A percentile compares a stretch with the other conserved stretches of the same genome.
phyloP scores from a whole-genome alignment of 1,284 basidiomycete genomes.

The Pseudomicrostroma phylloplanum region DNA sequence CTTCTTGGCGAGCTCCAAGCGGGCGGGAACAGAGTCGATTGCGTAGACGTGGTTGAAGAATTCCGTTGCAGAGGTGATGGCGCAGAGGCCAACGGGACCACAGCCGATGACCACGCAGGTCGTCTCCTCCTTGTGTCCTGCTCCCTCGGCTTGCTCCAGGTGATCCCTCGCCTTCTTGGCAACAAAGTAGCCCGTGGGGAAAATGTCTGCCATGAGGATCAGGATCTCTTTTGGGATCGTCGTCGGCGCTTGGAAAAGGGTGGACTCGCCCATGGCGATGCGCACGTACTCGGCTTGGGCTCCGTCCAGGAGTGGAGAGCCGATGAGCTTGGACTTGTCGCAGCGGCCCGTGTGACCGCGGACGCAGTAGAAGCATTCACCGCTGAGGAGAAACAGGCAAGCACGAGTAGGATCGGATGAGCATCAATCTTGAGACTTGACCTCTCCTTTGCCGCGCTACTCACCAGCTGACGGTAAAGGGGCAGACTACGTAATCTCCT shows the following conservation, averaged over 20 bases:
- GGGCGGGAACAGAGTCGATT: slow-evolving; percentile 45
- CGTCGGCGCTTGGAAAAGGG: slow-evolving; percentile 61
- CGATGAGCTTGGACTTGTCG: slow-evolving; percentile 63
- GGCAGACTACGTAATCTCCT: slow-evolving; percentile 77
- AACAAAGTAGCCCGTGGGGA: slow-evolving; percentile 60
- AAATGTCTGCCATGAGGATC: slow-evolving; percentile 62
- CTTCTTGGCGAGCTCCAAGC: slow-evolving; percentile 45
- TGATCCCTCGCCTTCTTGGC: slow-evolving; percentile 60
- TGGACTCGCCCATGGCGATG: slow-evolving; percentile 69
- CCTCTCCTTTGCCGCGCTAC: slow-evolving; percentile 56
- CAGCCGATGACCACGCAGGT: slow-evolving; percentile 49
- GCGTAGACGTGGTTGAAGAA: slow-evolving; percentile 51
- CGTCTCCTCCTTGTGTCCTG: slow-evolving; percentile 23
- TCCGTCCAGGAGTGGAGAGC: slow-evolving; percentile 66
- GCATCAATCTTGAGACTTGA: not conserved
- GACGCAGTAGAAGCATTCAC: slow-evolving; percentile 60
- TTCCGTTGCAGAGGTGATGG: slow-evolving; percentile 52
- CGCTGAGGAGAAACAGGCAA: slow-evolving; percentile 10
- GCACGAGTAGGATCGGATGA: not conserved
- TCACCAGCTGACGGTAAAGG: slow-evolving; percentile 77
- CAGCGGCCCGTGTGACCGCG: slow-evolving; percentile 73
- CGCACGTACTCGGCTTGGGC: slow-evolving; percentile 81
- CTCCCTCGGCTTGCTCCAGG: slow-evolving; percentile 29
- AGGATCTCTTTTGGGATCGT: slow-evolving; percentile 55
- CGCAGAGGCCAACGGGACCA: slow-evolving; percentile 54